Evolutionary conservation across 2,329 filamentous ascomycete genomes (phyloP), one percentile per base, ranked within the genome.

Genomic region (Myriosclerotinia scirpicola): DNA sequence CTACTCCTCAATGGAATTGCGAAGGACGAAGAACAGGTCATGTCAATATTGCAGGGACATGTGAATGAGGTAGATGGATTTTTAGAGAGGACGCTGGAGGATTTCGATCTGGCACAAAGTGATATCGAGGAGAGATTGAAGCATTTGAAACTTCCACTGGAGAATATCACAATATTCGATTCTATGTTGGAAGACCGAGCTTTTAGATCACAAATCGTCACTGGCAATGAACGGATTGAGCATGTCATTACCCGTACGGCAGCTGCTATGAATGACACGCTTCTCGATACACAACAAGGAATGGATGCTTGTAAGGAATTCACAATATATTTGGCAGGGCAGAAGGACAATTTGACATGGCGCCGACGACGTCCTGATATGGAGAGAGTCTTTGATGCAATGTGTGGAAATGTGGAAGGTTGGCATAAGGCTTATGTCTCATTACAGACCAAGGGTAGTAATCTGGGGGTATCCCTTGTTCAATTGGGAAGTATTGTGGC

Each of bases 61-160:
- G 95, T 98, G 68, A 91, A 97, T 75, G 94, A 98, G 77, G 87
- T 98, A 40, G 95, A 98, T 78, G 89, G 90, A 73, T 97, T 97
- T 74, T 81, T 98, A 44, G 92, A 96, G 77, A 87, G 90, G 22
- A 90, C 92, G 0, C 86, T 92, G 54, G 93, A 96, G 73, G 94
- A 97, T 76, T 87, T 97, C 62, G 85, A 90, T 55, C 81, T 93
- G 63, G 92, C 93, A 5, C 85, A 88, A 54, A 82, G 87, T 68
- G 95, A 98, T 76, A 87, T 98, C 70, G 85, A 86, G 65, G 90
- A 92, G 69, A 87, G 94, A 34, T 88, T 96, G 69, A 88, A 90
- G 67, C 90, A 90, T 76, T 81, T 98, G 64, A 90, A 90, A 75
- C 80, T 97, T 52, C 93, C 94, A 2, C 87, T 98, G 79, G 85